These are phyloP conservation scores for Saccharomyces hybrid DNA, from an alignment of 1,139 yeast genomes.

Conservation along the genomic window DNA sequence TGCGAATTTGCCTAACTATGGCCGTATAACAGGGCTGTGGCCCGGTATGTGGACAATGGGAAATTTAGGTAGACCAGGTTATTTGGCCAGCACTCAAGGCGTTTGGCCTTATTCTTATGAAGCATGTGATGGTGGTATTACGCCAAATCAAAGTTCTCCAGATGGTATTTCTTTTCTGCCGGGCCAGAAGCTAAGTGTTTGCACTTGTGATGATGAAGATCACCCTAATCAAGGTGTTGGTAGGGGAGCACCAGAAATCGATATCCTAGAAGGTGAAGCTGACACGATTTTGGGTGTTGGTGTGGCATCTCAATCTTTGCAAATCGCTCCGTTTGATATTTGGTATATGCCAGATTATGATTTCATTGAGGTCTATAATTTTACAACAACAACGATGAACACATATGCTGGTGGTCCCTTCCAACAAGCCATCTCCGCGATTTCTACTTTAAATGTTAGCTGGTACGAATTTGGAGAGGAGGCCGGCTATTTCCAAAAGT, in stretches of 20 bases:
- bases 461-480: constrained; percentile 66
- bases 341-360: constrained; percentile 82
- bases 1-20: constrained; percentile 64
- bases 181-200: constrained; percentile 46
- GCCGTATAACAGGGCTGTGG: constrained; percentile 70
- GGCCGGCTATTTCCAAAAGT: constrained; percentile 51
- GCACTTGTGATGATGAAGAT: too few species aligned
- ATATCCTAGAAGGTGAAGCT: constrained; percentile 69
- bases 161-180: constrained; percentile 76
- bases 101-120: constrained; percentile 84
- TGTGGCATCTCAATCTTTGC: constrained; percentile 73
- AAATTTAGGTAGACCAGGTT: constrained; percentile 79
- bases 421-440: constrained; percentile 78
- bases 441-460: constrained; percentile 56
- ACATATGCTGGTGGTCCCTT: constrained; percentile 76
- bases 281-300: constrained; percentile 46
- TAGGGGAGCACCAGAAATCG: constrained; percentile 88
- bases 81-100: constrained; percentile 69
- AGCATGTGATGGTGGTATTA: constrained; percentile 78
- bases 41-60: constrained; percentile 91
- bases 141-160: constrained; percentile 74
- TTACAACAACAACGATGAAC: constrained; percentile 59
- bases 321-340: constrained; percentile 77
- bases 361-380: constrained; percentile 56
- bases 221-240: constrained; percentile 71